Evolutionary conservation across 2,329 filamentous ascomycete genomes (phyloP), one percentile per base, ranked within the genome.

Genomic region (Dactylellina parvicollis): DNA sequence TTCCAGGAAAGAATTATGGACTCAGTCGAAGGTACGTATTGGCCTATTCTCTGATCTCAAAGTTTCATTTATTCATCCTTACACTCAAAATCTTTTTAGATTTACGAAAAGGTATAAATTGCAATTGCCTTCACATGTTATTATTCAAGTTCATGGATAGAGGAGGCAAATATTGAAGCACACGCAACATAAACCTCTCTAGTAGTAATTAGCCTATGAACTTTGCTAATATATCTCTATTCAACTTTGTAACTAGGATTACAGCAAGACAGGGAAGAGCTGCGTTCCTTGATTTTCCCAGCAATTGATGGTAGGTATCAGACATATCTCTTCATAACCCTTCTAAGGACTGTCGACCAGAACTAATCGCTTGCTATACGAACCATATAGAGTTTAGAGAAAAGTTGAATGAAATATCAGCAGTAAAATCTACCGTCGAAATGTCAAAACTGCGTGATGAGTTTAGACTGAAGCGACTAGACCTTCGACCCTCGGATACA

Each of bases 1-100:
- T 73, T 73, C 20, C 60, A 66, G 32, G 69, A 73, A 50, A 32
- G 69, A 24, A 61, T 73, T 8, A 66, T 73, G 69, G 69, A 73
- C 24, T 66, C 60, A 1, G 54, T 73, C n/a, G 69, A 73, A 66
- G 69, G 69, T 73, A 32, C 18, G 26, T 30, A 44, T 2, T 24
- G 16, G 5, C 34, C 16, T 7, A 38, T 34, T 14, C n/a, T 34
- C 22, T 14, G 14, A 5, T 30, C n/a, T 28, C 30, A 14, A n/a
- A 32, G 10, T 14, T 8, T 20, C 7, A 18, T 8, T 2, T 26
- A 34, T 10, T 12, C 2, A 42, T 26, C 28, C 26, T 32, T 18
- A 52, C 18, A 38, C 38, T 36, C 14, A 12, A 20, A 5, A 32
- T 32, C 16, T 38, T 14, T 16, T 2, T 50, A 73, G 69, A 73